These are phyloP conservation scores for Cryptosporidium ubiquitum DNA, from an alignment of 169 alveolate species.

Conservation along the genomic window DNA sequence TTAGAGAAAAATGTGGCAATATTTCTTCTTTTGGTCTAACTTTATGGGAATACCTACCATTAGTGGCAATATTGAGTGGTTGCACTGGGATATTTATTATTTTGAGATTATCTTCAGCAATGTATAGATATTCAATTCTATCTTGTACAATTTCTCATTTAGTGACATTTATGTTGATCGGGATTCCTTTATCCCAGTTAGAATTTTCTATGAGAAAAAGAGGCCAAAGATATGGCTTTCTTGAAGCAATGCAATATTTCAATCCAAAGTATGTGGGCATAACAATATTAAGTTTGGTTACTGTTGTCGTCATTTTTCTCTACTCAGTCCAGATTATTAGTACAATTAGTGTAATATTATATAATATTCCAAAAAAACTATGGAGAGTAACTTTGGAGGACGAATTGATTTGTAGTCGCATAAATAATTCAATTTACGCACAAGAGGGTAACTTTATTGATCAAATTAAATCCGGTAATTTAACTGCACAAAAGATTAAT, in stretches of 20 bases:
- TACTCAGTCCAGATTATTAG: conserved; percentile 52
- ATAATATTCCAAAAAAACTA: conserved; percentile 12
- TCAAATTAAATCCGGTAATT: background rate
- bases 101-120: conserved; percentile 48
- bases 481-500: background rate
- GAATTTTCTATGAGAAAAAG: conserved; percentile 58
- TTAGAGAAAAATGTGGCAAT: background rate
- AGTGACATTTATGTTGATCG: conserved; percentile 42
- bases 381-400: conserved; percentile 48
- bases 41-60: conserved; percentile 59
- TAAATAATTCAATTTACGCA: background rate
- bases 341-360: conserved; percentile 40
- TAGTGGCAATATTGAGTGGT: conserved; percentile 56
- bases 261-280: conserved; percentile 22
- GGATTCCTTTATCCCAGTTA: conserved; percentile 51
- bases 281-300: conserved; percentile 13
- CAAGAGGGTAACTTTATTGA: background rate
- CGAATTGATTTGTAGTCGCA: conserved; percentile 14
- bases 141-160: conserved; percentile 62
- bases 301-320: conserved; percentile 24
- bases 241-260: conserved; percentile 22
- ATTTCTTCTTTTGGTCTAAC: conserved; percentile 17
- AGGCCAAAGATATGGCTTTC: conserved; percentile 47
- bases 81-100: conserved; percentile 68
- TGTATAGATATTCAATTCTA: conserved; percentile 57